Evolutionary conservation across 2,329 filamentous ascomycete species (phyloP).

Genomic region (Periconia sp.): DNA sequence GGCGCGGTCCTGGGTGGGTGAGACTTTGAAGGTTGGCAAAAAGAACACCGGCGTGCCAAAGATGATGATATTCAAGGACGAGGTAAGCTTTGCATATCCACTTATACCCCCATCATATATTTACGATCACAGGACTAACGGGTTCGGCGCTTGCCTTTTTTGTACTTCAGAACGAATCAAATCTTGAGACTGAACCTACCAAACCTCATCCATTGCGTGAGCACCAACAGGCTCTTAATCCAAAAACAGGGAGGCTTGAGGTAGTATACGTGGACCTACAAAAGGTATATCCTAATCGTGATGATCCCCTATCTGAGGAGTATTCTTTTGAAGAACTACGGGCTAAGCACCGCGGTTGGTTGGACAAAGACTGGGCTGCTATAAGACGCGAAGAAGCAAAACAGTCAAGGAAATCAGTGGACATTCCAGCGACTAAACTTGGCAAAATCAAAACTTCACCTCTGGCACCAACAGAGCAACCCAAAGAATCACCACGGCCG

Average conservation of each 20-base stretch:
- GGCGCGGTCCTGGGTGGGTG: constrained; percentile 86
- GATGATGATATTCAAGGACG: constrained; percentile 91
- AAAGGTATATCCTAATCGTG: constrained; percentile 77
- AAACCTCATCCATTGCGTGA: constrained; percentile 67
- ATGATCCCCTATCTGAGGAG: constrained; percentile 68
- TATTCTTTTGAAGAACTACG: constrained; percentile 90
- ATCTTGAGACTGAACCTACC: constrained; percentile 35
- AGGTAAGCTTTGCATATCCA: constrained; percentile 66
- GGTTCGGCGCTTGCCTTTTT: constrained; percentile 48
- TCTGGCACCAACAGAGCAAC: constrained; percentile 17
- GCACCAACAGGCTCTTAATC: constrained; percentile 81
- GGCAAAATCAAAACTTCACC: constrained; percentile 10
- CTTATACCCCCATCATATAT: constrained; percentile 42
- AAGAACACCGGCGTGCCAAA: constrained; percentile 77
- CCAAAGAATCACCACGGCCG: constrained; percentile 2
- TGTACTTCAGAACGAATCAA: constrained; percentile 55
- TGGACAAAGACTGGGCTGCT: constrained; percentile 56
- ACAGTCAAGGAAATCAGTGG: constrained; percentile 9
- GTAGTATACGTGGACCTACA: constrained; percentile 85
- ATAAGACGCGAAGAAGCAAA: constrained; percentile 30
- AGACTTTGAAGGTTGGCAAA: constrained; percentile 84
- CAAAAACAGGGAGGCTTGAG: constrained; percentile 79
- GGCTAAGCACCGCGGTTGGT: constrained; percentile 72
- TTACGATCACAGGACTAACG: constrained; percentile 81
- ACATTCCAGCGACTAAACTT: constrained; percentile 16